Conservation (phyloP, 2,329 filamentous ascomycete species). For the Gaeumannomyces sp. region DNA sequence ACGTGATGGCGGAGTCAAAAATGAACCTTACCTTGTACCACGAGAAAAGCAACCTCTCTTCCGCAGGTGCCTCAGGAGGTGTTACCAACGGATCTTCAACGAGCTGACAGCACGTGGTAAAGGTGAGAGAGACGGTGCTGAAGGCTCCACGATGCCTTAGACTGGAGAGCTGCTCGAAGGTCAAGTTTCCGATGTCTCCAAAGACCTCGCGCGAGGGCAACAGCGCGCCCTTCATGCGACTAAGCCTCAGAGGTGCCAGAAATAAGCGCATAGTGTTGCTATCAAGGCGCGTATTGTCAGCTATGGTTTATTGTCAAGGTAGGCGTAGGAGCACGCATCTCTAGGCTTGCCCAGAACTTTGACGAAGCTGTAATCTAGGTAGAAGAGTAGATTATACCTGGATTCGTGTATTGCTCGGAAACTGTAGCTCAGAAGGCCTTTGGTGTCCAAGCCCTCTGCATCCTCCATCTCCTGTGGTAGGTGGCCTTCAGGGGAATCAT, state of each 20-base stretch:
- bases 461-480: conserved; percentile 71
- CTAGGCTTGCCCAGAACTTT: conserved; percentile 10
- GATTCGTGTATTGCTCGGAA: conserved; percentile 95
- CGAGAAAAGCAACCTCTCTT: conserved; percentile 44
- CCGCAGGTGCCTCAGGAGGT: conserved; percentile 21
- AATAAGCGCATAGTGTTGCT: conserved; percentile 68
- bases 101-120: conserved; percentile 70
- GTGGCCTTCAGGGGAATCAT: conserved; percentile 91
- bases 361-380: neutral
- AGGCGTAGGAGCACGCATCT: neutral
- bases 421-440: conserved; percentile 87
- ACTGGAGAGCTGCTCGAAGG: conserved; percentile 75
- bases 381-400: conserved; percentile 48
- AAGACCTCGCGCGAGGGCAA: conserved; percentile 51
- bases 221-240: conserved; percentile 35
- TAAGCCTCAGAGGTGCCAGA: conserved; percentile 46
- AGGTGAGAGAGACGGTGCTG: conserved; percentile 85
- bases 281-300: neutral
- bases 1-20: neutral
- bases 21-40: conserved; percentile 62
- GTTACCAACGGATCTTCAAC: conserved; percentile 39
- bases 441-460: conserved; percentile 67
- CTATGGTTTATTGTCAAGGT: conserved; percentile 16
- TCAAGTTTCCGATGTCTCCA: conserved; percentile 61
- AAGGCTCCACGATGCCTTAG: conserved; percentile 89